Evolutionary conservation across 305 asterid species (phyloP).

Genomic region (Salvia sclarea): DNA sequence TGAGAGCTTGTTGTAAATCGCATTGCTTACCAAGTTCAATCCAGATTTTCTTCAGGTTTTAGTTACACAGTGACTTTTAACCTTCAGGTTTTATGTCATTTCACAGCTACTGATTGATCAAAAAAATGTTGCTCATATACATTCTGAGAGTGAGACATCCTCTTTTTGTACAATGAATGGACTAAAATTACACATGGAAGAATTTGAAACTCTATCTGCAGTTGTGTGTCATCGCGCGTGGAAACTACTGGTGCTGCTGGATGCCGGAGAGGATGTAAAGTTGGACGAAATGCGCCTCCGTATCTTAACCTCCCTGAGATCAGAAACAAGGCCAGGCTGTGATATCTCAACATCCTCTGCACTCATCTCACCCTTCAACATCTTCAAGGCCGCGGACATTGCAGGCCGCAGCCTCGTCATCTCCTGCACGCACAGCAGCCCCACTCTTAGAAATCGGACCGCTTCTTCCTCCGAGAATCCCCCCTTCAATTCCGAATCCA

Average conservation of each 20-base stretch:
- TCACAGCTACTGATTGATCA: not conserved
- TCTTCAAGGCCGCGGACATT: conserved; percentile 62
- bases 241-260: conserved; percentile 45
- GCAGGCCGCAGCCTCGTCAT: conserved; percentile 58
- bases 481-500: conserved; percentile 58
- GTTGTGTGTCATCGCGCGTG: conserved; percentile 17
- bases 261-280: conserved; percentile 50
- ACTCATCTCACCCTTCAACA: conserved; percentile 55
- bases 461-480: conserved; percentile 56
- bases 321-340: conserved; percentile 64
- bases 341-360: conserved; percentile 38
- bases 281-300: conserved; percentile 42
- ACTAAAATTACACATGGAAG: no score
- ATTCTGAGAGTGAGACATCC: conserved; percentile 7
- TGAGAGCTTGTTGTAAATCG: conserved; percentile 55
- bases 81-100: no score
- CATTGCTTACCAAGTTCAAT: conserved; percentile 21
- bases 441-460: conserved; percentile 52
- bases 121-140: not conserved
- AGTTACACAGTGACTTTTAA: no score
- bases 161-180: conserved; percentile 25
- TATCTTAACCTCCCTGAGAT: conserved; percentile 64
- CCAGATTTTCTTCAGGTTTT: not conserved
- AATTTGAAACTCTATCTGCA: not conserved
- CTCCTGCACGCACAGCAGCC: conserved; percentile 79